phyloP scores from a whole-genome alignment of 139 green algal species.

The Prasinococcaceae sp. region DNA sequence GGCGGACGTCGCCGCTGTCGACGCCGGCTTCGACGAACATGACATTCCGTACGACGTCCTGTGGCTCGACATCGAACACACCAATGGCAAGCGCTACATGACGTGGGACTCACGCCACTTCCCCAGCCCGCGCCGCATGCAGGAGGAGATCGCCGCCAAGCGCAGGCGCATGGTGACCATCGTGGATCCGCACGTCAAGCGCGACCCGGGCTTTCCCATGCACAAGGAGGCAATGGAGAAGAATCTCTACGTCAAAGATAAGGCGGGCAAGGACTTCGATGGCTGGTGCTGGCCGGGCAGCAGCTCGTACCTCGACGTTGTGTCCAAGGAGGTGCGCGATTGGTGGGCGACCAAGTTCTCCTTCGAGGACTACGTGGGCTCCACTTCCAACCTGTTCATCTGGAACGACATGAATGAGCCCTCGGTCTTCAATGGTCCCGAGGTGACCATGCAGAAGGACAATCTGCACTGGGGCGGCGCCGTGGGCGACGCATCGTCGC shows the following conservation, averaged over 20 bases:
- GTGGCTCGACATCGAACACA: slow-evolving; percentile 99
- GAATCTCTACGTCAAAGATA: slow-evolving; percentile 82
- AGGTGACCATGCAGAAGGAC: slow-evolving; percentile 92
- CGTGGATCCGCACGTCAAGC: slow-evolving; percentile 96
- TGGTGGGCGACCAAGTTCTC: slow-evolving; percentile 88
- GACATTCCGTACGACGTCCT: slow-evolving; percentile 95
- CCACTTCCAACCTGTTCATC: slow-evolving; percentile 81
- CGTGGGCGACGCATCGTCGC: too few species aligned
- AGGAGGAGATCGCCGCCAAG: slow-evolving; percentile 41
- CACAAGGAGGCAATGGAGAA: slow-evolving; percentile 63
- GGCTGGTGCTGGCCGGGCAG: slow-evolving; percentile 94
- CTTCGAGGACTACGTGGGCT: slow-evolving; percentile 63
- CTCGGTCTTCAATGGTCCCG: slow-evolving; percentile 94
- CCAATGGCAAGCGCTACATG: slow-evolving; percentile 92
- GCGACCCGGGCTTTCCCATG: slow-evolving; percentile 63
- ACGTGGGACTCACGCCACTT: slow-evolving; percentile 86
- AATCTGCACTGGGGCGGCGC: slow-evolving; percentile 53
- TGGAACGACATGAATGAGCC: slow-evolving; percentile 99
- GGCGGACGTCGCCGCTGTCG: slow-evolving; percentile 55
- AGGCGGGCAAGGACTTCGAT: slow-evolving; percentile 71
- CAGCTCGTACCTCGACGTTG: slow-evolving; percentile 85
- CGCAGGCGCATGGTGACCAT: slow-evolving; percentile 69
- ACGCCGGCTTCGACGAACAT: slow-evolving; percentile 72
- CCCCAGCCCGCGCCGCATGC: slow-evolving; percentile 57
- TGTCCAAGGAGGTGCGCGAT: slow-evolving; percentile 52